Evolutionary conservation across 306 rosid genomes (phyloP), one percentile per base, ranked within the genome.

Genomic region (Prunus campanulata): DNA sequence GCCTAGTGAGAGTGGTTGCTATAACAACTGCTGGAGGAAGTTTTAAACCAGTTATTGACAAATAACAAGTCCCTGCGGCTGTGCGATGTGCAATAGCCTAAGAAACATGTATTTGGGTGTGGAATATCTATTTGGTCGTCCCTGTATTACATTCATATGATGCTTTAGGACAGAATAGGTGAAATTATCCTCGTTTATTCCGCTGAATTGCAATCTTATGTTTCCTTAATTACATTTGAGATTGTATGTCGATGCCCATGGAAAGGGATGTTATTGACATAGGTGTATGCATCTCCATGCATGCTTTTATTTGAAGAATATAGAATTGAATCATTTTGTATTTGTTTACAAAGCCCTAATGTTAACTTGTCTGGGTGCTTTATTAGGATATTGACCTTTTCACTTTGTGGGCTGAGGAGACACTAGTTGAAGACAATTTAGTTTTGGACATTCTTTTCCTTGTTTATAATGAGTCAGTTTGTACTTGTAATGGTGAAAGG

Each of bases 371-470:
- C 80, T 68, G 66, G 66, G 75, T 75, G 68, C 74, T 75, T 72
- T 90, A 79, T 30, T 83, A 94, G 98, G 97, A 94, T 83, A 85
- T 90, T 86, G 97, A 89, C 83, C 89, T 91, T 70, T 94, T 85
- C 75, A 87, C 93, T 70, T 85, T 94, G 76, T 94, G 97, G 98
- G 96, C 98, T 47, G 98, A 94, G 90, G 98, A 92, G 89, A 92
- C 87, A 72, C 85, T 94, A 81, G 83, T 85, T n/a, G 98, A 94
- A 88, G 96, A 86, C 82, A 89, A 85, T 86, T 82, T 94, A 86
- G 87, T 94, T 85, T 78, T 94, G 86, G 98, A 94, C 87, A 85
- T 90, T 77, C 90, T 94, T 82, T 94, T 92, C 82, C 91, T 92
- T 73, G 89, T 89, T 57, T 94, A 94, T 82, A 85, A 88, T 78